These are phyloP conservation scores for Penicillium sp. DNA, from an alignment of 2,329 filamentous ascomycete species.

Conservation along the genomic window DNA sequence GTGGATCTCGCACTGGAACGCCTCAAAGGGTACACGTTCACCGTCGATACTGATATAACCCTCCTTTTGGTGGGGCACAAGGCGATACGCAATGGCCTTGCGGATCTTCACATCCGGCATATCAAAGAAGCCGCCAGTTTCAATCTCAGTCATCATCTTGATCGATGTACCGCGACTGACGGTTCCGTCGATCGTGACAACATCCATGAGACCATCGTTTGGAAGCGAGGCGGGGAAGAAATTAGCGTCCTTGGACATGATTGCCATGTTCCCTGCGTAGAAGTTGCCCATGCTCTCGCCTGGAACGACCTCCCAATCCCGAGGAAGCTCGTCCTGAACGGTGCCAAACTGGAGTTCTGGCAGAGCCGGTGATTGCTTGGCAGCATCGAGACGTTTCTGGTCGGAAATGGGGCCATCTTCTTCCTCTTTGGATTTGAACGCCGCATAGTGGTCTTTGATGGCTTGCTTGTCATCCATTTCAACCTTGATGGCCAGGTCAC, in stretches of 20 bases:
- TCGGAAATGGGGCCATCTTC: constrained; percentile 20
- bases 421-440: constrained; percentile 47
- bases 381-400: constrained; percentile 37
- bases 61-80: constrained; percentile 73
- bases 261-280: constrained; percentile 93
- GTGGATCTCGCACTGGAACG: constrained; percentile 91
- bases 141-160: constrained; percentile 72
- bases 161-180: constrained; percentile 71
- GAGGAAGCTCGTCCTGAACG: constrained; percentile 74
- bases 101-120: constrained; percentile 77
- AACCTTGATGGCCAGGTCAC: constrained; percentile 84
- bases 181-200: constrained; percentile 80
- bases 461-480: constrained; percentile 76
- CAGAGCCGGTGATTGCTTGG: constrained; percentile 61
- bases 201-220: constrained; percentile 83
- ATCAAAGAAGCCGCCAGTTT: constrained; percentile 78
- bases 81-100: constrained; percentile 86
- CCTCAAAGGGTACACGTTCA: constrained; percentile 82
- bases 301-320: constrained; percentile 75
- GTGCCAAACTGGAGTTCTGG: constrained; percentile 81
- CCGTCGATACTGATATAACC: constrained; percentile 96
- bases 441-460: constrained; percentile 75
- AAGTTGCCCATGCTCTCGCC: constrained; percentile 86
- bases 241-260: constrained; percentile 83
- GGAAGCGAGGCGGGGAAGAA: constrained; percentile 83